Evolutionary conservation across 495 filamentous ascomycete genomes (phyloP).

Genomic region (Penicillium tannophilum): DNA sequence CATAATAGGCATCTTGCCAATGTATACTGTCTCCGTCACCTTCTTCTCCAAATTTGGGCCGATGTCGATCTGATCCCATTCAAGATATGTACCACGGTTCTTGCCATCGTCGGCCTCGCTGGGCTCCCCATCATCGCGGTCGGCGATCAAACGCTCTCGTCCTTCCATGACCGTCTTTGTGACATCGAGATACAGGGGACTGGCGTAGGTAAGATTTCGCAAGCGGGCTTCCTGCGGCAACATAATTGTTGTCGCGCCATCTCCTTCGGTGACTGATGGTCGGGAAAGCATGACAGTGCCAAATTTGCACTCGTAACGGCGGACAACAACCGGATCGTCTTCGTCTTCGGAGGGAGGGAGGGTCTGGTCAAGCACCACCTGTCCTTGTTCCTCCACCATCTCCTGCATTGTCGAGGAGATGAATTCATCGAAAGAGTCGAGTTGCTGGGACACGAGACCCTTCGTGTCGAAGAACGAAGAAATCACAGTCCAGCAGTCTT

Average conservation of each 20-base stretch:
- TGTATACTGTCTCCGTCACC: slow-evolving; percentile 69
- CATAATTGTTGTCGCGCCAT: slow-evolving; percentile 79
- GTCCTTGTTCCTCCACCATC: slow-evolving; percentile 83
- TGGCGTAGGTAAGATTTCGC: slow-evolving; percentile 92
- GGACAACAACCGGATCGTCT: slow-evolving; percentile 70
- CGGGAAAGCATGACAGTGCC: slow-evolving; percentile 79
- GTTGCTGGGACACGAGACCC: slow-evolving; percentile 94
- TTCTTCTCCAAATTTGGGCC: slow-evolving; percentile 58
- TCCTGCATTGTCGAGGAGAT: slow-evolving; percentile 89
- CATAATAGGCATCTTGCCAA: slow-evolving; percentile 97
- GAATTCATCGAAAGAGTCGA: slow-evolving; percentile 98
- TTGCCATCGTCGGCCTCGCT: slow-evolving; percentile 48
- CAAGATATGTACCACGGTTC: slow-evolving; percentile 45
- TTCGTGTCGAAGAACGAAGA: slow-evolving; percentile 93
- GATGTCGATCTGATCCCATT: slow-evolving; percentile 55
- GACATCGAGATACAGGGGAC: slow-evolving; percentile 84
- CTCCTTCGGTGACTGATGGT: slow-evolving; percentile 87
- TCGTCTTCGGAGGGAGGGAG: slow-evolving; percentile 70
- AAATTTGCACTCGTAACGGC: slow-evolving; percentile 92
- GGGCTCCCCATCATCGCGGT: slow-evolving; percentile 51
- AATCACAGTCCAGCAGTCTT: slow-evolving; percentile 98
- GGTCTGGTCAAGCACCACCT: slow-evolving; percentile 86
- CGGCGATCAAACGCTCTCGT: slow-evolving; percentile 67
- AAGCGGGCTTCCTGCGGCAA: slow-evolving; percentile 90
- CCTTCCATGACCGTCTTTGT: slow-evolving; percentile 78